Evolutionary conservation across 2,329 filamentous ascomycete species (phyloP), one percentile per base, ranked within the genome.

Genomic region (Fusarium pininemorale): DNA sequence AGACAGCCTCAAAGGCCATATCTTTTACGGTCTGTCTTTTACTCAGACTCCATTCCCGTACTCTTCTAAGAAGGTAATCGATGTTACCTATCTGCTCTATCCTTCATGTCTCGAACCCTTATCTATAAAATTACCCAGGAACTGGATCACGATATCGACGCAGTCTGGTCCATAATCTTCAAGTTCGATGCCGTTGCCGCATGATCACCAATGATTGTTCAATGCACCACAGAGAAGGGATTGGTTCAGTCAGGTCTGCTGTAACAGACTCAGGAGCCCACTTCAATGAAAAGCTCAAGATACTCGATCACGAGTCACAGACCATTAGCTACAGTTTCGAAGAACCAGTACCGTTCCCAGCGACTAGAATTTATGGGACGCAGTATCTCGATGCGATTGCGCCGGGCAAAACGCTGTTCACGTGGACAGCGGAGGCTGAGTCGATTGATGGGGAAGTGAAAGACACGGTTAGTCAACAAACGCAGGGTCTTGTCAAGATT

Each of bases 1-100:
- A 26, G 16, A 18, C 11, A 24, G 0, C n/a, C 4, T 12, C 11
- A 7, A 8, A 44, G 5, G n/a, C n/a, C 42, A 6, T 6, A 18
- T 24, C 9, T 1, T 8, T 18, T 5, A 18, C 5, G 6, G 0
- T 44, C n/a, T 9, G 15, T 44, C 15, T 24, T 24, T 13, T 24
- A 5, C 6, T 24, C 6, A 26, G 4, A 4, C 24, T 26, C 5
- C 16, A 15, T 42, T 11, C 1, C 39, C 13, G 9, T 7, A 10
- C 8, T 16, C 6, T 6, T 11, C 14, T 2, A 7, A 16, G 14
- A 24, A 44, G 6, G 4, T 0, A 24, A 24, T 18, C 2, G 8
- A 24, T 2, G 2, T 18, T 18, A 5, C 6, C 1, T 18, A 44
- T 6, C 15, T 44, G 6, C 41, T 7, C 10, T 44, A 22, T 7